phyloP scores from a whole-genome alignment of 768 basidiomycete species.

The Suillus alpinus region DNA sequence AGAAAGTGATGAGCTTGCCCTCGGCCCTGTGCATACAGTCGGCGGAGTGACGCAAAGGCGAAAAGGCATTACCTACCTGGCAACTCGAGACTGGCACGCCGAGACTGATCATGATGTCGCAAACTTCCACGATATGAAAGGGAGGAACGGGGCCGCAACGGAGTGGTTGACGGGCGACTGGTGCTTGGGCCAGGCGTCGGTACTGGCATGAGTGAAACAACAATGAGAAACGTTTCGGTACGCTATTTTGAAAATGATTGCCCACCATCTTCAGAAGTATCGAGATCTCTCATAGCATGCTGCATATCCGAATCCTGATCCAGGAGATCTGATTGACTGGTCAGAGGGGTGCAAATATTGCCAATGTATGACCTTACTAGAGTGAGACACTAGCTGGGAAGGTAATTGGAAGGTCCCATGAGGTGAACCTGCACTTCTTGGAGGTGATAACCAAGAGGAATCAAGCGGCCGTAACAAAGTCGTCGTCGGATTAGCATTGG shows the following conservation, averaged over 20 bases:
- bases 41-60: conserved; percentile 3
- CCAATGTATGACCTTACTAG: conserved; percentile 42
- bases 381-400: conserved; percentile 46
- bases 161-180: conserved; percentile 5
- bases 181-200: conserved; percentile 12
- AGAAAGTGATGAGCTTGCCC: conserved; percentile 25
- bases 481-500: conserved; percentile 25
- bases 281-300: conserved; percentile 52
- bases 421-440: conserved; percentile 54
- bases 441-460: conserved; percentile 40
- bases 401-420: conserved; percentile 53
- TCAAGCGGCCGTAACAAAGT: conserved; percentile 36
- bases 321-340: conserved; percentile 49
- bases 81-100: conserved; percentile 13
- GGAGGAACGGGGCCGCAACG: conserved; percentile 13
- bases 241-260: neutral
- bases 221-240: neutral
- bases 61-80: conserved; percentile 14
- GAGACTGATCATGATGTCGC: conserved; percentile 7
- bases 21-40: conserved; percentile 24
- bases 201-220: conserved; percentile 7
- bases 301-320: conserved; percentile 76
- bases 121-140: conserved; percentile 11
- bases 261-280: conserved; percentile 48
- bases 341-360: conserved; percentile 2